Evolutionary conservation across 495 filamentous ascomycete species (phyloP), one percentile per base, ranked within the genome.

Genomic region (Chaetomidium leptoderma): DNA sequence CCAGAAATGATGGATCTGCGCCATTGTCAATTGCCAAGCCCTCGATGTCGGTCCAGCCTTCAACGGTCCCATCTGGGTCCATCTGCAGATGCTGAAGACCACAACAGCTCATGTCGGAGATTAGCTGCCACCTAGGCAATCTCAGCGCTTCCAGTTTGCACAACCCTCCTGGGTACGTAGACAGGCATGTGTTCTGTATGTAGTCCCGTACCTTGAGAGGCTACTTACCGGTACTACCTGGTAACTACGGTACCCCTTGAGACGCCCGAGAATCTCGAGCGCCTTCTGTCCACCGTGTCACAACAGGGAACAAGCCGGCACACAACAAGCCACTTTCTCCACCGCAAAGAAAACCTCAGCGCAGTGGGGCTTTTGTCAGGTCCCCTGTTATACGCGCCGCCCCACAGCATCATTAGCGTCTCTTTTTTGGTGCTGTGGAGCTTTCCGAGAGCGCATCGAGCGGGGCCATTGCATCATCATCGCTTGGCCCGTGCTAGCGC

Each of bases 381-480:
- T 23, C 44, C 32, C 9, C 14, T 29, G 19, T 16, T 29, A 49
- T 29, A 33, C 45, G n/a, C 45, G 29, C 27, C 45, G 26, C 16
- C 11, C 16, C 45, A 33, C 43, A 7, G n/a, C 21, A 29, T 24
- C 45, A n/a, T 48, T 48, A 48, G 46, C 46, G 46, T 29, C 30
- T 33, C 46, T 16, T 29, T 16, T 29, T 29, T 35, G 27, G 46
- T 49, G n/a, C 2, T 30, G 46, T 49, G 46, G 29, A 35, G 29
- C 27, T 49, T 8, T 32, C 27, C n/a, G 9, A 11, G 9, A 21
- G 29, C 46, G 46, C 46, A n/a, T 33, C 4, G n/a, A 23, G 49
- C 21, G 49, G 49, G 49, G 49, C 49, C 23, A 52, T 52, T 52
- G 49, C 49, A 52, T 52, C 49, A 52, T 39, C 24, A 27, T 4